Percentiles rank a stretch among this genome's conserved stretches.
Evolutionary conservation across 495 filamentous ascomycete genomes (phyloP).

Genomic region (Amorphotheca resinae): DNA sequence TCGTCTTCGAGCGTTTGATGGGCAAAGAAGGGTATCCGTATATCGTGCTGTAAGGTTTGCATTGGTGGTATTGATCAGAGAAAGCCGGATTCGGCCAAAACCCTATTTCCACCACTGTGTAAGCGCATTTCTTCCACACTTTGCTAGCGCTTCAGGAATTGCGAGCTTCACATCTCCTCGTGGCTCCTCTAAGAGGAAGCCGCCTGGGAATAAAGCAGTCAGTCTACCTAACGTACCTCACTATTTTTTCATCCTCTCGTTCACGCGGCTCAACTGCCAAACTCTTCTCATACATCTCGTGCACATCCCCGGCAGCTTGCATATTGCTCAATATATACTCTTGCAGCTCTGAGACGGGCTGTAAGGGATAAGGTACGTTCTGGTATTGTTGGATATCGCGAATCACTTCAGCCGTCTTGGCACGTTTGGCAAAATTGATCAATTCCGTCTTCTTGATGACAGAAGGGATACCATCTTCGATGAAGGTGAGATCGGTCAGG

Average conservation of each 20-base stretch:
- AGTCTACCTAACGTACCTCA: conserved; percentile 38
- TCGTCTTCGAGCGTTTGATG: no score
- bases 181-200: conserved; percentile 8
- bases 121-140: conserved; percentile 16
- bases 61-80: no score
- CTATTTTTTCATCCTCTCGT: conserved; percentile 78
- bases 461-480: conserved; percentile 94
- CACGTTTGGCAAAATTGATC: conserved; percentile 97
- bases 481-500: conserved; percentile 94
- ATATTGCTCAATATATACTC: conserved; percentile 96
- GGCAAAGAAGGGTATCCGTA: no score
- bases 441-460: conserved; percentile 87
- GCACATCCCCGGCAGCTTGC: conserved; percentile 84
- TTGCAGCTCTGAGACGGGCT: conserved; percentile 82
- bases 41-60: no score
- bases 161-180: neutral
- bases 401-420: conserved; percentile 96
- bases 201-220: no score
- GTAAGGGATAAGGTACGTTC: conserved; percentile 83
- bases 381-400: conserved; percentile 98
- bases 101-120: conserved; percentile 19
- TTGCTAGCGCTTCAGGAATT: neutral
- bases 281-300: conserved; percentile 98
- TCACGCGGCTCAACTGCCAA: conserved; percentile 87
- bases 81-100: conserved; percentile 25